Base-by-base conservation (phyloP, 139 green algal genomes). In the Monoraphidium neglectum region DNA sequence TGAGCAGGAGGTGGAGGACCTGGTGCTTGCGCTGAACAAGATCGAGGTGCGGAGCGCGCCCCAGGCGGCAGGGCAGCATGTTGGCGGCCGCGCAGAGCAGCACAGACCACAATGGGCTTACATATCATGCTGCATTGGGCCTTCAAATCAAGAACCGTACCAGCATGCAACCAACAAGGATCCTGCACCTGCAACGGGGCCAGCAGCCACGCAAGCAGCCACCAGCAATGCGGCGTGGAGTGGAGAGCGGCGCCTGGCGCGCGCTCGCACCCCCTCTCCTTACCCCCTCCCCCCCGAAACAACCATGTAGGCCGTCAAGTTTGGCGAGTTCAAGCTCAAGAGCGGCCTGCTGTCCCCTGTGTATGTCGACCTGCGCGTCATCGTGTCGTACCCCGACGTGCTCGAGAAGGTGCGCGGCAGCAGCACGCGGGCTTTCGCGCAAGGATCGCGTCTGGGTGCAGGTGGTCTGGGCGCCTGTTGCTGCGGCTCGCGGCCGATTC, bases 261-360 rank as follows among this genome's bases (percentile, higher is more conserved):
- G 10, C 56, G 24, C 56, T 5, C 13, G 26, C 10, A 12, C 10
- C 56, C 56, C 56, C 56, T 6, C 56, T 10, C 56, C 56, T 10
- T 12, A 10, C 12, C 56, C 10, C 10, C 56, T 32, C 56, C 56
- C 26, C 56, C 56, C 12, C 26, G 12, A 63, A 30, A 30, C n/a
- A 15, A 47, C 33, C 53, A 3, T 85, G 28, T 91, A 98, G 88
- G 96, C 96, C 1, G 92, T 99, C 53, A 99, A 99, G 83, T 99
- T 99, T 88, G 96, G 96, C 32, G 88, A 95, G 67, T 99, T 99
- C 88, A 99, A 96, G 79, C 90, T 99, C 4, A 99, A 99, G 84
- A 97, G 91, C 71, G 96, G 96, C 16, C 82, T 99, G 32, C 88
- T 94, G 33, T 98, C 93, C 2, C 96, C 96, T 2, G 93, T 99